phyloP scores from a whole-genome alignment of 306 rosid genomes.

The Prunus mume region DNA sequence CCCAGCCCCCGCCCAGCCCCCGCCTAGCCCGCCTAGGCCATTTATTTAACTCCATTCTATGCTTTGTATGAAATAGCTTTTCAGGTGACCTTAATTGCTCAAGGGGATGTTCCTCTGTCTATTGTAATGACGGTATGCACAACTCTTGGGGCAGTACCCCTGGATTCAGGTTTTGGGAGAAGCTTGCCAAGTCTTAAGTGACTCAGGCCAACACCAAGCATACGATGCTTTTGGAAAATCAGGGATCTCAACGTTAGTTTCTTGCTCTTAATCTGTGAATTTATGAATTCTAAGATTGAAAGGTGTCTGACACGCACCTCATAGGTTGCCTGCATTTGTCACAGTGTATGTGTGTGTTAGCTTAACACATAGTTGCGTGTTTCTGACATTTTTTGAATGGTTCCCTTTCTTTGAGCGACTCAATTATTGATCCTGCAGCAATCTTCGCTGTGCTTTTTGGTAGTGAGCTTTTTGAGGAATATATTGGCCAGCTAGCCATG shows the following conservation, averaged over 20 bases:
- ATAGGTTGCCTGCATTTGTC: background rate
- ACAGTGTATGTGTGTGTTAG: background rate
- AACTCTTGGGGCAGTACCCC: too few species aligned
- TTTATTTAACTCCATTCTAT: too few species aligned
- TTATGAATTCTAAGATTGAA: slow-evolving; percentile 12
- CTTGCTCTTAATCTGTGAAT: slow-evolving; percentile 11
- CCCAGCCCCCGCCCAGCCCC: too few species aligned
- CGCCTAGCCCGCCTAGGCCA: too few species aligned
- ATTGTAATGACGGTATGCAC: too few species aligned
- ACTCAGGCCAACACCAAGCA: slow-evolving; percentile 83
- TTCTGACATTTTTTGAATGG: slow-evolving; percentile 20
- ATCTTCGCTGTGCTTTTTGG: slow-evolving; percentile 99
- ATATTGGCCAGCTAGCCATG: slow-evolving; percentile 96
- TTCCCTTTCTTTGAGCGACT: slow-evolving; percentile 54
- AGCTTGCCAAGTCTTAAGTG: slow-evolving; percentile 96
- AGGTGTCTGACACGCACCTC: slow-evolving; percentile 15
- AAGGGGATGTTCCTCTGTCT: background rate
- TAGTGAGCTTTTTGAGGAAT: slow-evolving; percentile 97
- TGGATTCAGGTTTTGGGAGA: slow-evolving; percentile 83
- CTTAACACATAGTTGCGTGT: background rate
- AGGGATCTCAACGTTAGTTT: slow-evolving; percentile 90
- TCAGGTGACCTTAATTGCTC: too few species aligned
- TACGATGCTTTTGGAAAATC: slow-evolving; percentile 86
- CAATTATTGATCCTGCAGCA: slow-evolving; percentile 97
- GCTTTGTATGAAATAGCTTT: too few species aligned